Percentiles rank a stretch among this genome's conserved stretches.
phyloP scores from a whole-genome alignment of 495 filamentous ascomycete genomes.

The Parathielavia appendiculata region DNA sequence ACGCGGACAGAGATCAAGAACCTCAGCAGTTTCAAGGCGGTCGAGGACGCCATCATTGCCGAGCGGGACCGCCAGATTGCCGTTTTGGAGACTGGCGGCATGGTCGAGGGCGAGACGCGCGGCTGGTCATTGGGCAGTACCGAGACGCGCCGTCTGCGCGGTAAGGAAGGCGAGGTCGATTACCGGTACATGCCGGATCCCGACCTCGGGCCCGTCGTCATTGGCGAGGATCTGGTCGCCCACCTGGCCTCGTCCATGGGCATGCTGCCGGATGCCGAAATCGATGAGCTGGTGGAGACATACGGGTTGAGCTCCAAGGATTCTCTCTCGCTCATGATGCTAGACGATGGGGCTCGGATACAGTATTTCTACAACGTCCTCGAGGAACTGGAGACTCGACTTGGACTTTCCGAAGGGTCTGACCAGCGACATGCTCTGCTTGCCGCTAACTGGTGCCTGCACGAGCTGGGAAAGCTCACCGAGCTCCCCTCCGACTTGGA shows the following conservation, averaged over 20 bases:
- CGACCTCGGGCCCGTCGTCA: conserved; percentile 73
- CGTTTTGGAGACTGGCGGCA: conserved; percentile 71
- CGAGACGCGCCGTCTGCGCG: conserved; percentile 72
- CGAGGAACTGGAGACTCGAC: conserved; percentile 43
- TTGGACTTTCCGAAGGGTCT: conserved; percentile 32
- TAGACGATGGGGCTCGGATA: conserved; percentile 74
- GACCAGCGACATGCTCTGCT: conserved; percentile 31
- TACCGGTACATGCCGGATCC: conserved; percentile 99
- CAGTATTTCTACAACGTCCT: conserved; percentile 80
- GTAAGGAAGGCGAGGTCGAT: conserved; percentile 95
- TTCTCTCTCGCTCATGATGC: conserved; percentile 69
- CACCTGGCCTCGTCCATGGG: conserved; percentile 58
- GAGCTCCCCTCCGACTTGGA: conserved; percentile 34
- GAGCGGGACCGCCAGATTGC: conserved; percentile 85
- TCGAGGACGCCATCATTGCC: conserved; percentile 87
- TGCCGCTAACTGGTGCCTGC: conserved; percentile 70
- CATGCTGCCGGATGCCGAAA: conserved; percentile 61
- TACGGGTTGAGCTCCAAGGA: conserved; percentile 77
- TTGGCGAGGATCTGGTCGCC: conserved; percentile 63
- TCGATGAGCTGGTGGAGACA: conserved; percentile 51
- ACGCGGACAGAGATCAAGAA: conserved; percentile 98
- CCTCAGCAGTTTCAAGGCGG: conserved; percentile 85
- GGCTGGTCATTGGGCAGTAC: conserved; percentile 82
- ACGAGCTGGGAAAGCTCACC: conserved; percentile 76
- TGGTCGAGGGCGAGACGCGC: conserved; percentile 80